Evolutionary conservation across 805 yeast species (phyloP), one percentile per base, ranked within the genome.

Genomic region (Yarrowia sp.): DNA sequence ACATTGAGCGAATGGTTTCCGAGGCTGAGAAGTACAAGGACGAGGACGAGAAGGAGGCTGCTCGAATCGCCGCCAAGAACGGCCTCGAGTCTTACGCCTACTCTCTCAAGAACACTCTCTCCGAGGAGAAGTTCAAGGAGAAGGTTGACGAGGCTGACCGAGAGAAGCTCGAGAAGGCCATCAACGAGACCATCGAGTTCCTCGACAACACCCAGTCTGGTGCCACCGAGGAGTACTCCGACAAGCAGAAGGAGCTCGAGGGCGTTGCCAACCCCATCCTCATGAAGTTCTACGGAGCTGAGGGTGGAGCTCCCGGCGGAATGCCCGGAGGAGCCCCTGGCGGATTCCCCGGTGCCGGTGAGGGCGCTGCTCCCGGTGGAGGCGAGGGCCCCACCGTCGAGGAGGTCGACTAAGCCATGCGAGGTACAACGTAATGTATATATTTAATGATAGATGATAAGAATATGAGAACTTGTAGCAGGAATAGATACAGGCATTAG

Each of bases 11-110:
- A 83, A 93, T 93, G 98, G 97, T 94, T 72, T 83, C 91, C 73
- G 98, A 94, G 82, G 98, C 98, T 77, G 98, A 94, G 85, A 93
- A 92, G 85, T 93, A 83, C 88, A 92, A 91, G 86, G 97, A 91
- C 75, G 97, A 93, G 82, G 97, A 93, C 82, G 98, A 92, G 82
- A 86, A 87, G 84, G 97, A 93, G 86, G 91, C 97, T 78, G 80
- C 87, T 74, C 92, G 98, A 85, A 88, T 93, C 75, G 91, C 86
- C 78, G 92, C 96, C 81, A 92, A 92, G 92, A 94, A 93, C 84
- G 93, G 89, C 77, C 87, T 94, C 79, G 98, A 93, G 86, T 91
- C 97, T 50, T 94, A 92, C 82, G 90, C 97, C 74, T 93, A 91
- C 88, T 89, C 95, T 66, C 86, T 93, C 81, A 93, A 92, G 89